Evolutionary conservation across 108 stramenopile species (phyloP), one percentile per base, ranked within the genome.

Genomic region (Conticribra weissflogii): DNA sequence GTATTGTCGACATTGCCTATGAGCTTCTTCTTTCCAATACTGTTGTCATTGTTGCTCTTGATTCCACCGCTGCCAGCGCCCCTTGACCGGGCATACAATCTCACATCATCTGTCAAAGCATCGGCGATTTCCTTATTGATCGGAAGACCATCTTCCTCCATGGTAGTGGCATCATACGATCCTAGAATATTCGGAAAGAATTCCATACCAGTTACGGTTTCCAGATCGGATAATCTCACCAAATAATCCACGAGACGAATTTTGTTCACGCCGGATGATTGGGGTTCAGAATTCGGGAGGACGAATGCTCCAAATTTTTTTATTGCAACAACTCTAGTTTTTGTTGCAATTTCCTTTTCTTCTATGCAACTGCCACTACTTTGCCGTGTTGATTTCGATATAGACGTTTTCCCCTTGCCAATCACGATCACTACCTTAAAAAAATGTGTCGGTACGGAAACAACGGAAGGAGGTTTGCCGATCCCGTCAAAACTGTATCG

Each of bases 401-500:
- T n/a, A n/a, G n/a, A n/a, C n/a, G n/a, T n/a, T n/a, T 27, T 25
- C 41, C 32, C 45, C 23, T 71, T 31, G 2, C 76, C 66, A 16
- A 84, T 69, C 24, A 76, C 71, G 4, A 78, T 81, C 5, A 93
- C 74, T 8, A 94, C 82, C 70, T 95, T 95, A 74, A 81, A 95
- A 54, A 95, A 92, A 59, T 95, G 94, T 9, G 94, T 91, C 15
- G 94, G 94, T 8, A 95, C 94, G 2, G 79, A 53, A 19, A 95
- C 74, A 14, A 92, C 58, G 1, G 83, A 76, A 28, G 94, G 94
- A 18, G 89, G 88, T 22, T 68, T 51, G 5, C 94, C 94, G 22
- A 95, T 63, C 0, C 68, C 89, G 24, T 62, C 34, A 66, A 86
- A 86, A 2, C 63, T 61, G 71, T 82, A 95, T 54, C 84, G 77